Evolutionary conservation across 73 alveolate species (phyloP).

Genomic region (Symbiodinium pilosum): DNA sequence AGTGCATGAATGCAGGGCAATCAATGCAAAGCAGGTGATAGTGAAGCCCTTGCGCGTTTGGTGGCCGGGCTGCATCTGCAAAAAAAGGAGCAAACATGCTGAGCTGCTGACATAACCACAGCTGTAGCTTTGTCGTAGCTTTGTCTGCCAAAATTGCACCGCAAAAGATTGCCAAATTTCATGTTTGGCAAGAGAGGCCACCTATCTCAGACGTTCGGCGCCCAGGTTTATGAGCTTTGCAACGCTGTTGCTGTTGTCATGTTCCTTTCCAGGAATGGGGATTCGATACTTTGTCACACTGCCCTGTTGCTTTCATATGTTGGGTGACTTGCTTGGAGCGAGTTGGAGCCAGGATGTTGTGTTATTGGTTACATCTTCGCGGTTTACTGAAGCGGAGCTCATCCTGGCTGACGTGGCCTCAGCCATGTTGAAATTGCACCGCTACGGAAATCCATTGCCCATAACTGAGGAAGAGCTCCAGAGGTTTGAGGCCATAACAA

Average conservation of each 20-base stretch:
- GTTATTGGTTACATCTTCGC: constrained; percentile 54
- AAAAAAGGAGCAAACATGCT: no score
- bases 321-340: background rate
- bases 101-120: no score
- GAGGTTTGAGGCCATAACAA: background rate
- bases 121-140: no score
- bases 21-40: no score
- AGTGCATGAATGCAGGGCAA: background rate
- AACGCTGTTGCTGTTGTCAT: no score
- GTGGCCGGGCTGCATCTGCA: no score
- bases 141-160: no score
- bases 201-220: background rate
- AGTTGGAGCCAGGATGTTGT: constrained; percentile 36
- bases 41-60: no score
- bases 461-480: background rate
- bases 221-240: background rate
- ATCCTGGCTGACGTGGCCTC: constrained; percentile 21
- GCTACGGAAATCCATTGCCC: background rate
- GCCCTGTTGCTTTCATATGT: background rate
- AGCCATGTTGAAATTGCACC: background rate
- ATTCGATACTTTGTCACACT: background rate
- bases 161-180: no score
- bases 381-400: constrained; percentile 80
- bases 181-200: background rate
- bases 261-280: constrained; percentile 7